A percentile compares a stretch with the other conserved stretches of the same genome.
Conservation (phyloP, 2,329 filamentous ascomycete genomes). For the Furcasterigmium furcatum region DNA sequence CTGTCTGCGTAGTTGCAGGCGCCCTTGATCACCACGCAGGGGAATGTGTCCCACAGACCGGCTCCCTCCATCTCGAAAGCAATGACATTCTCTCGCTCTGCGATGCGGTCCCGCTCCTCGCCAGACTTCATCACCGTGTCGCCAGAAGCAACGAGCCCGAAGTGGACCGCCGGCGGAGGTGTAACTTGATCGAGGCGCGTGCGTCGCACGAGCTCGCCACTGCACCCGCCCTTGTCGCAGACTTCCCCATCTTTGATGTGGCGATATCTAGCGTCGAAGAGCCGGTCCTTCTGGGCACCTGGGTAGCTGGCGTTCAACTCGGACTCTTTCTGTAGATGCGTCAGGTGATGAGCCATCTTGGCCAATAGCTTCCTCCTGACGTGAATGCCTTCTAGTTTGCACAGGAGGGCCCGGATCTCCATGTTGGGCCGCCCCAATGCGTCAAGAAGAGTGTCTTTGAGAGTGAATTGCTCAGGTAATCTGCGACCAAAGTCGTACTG, state of each 20-base stretch:
- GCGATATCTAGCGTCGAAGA: constrained; percentile 13
- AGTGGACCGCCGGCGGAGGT: constrained; percentile 22
- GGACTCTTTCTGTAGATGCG: constrained; percentile 14
- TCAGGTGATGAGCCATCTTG: constrained; percentile 6
- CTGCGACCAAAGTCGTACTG: constrained; percentile 24
- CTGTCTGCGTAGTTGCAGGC: constrained; percentile 34
- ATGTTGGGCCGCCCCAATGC: constrained; percentile 13
- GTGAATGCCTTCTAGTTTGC: constrained; percentile 17
- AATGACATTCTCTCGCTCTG: constrained; percentile 17
- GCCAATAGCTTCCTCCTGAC: constrained; percentile 5
- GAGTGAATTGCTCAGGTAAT: constrained; percentile 14
- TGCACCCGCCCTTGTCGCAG: constrained; percentile 7
- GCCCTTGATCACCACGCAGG: constrained; percentile 32
- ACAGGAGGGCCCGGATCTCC: constrained; percentile 16
- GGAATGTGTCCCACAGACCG: no score
- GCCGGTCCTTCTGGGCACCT: constrained; percentile 8
- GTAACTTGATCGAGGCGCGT: constrained; percentile 8
- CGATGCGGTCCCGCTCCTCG: constrained; percentile 27
- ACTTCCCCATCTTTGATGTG: constrained; percentile 9
- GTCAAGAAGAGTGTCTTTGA: constrained; percentile 17
- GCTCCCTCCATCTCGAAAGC: constrained; percentile 31
- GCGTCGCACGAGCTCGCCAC: constrained; percentile 3
- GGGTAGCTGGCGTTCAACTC: no score
- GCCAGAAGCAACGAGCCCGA: constrained; percentile 33
- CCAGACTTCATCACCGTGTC: constrained; percentile 36